These are phyloP conservation scores for Fonsecaea pedrosoi DNA, from an alignment of 2,329 filamentous ascomycete species.

Conservation along the genomic window DNA sequence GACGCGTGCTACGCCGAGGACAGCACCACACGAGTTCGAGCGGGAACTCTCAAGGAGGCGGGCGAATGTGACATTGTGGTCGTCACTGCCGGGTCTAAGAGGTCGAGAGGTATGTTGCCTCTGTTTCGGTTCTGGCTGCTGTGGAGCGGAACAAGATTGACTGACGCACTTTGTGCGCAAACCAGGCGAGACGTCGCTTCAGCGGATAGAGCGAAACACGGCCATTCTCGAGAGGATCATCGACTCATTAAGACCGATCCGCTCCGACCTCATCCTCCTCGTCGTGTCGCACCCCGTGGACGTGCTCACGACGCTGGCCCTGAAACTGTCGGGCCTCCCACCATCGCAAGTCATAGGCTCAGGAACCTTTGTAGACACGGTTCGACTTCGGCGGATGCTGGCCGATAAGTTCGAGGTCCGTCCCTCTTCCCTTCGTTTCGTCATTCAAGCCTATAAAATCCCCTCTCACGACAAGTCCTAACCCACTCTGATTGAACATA, in stretches of 20 bases:
- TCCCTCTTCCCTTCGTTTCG: neutral
- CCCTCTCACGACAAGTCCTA: neutral
- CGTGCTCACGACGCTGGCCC: constrained; percentile 59
- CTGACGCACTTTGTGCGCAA: neutral
- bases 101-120: neutral
- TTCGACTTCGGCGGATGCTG: constrained; percentile 46
- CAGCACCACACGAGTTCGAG: constrained; percentile 30
- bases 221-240: constrained; percentile 56
- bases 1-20: constrained; percentile 54
- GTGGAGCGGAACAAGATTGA: neutral
- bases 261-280: constrained; percentile 52
- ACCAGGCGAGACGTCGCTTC: constrained; percentile 53
- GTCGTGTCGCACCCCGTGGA: constrained; percentile 64
- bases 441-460: no score
- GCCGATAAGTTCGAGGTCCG: constrained; percentile 10
- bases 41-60: neutral
- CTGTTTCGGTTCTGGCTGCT: neutral
- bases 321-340: constrained; percentile 56
- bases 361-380: constrained; percentile 61
- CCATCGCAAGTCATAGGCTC: constrained; percentile 58
- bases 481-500: neutral
- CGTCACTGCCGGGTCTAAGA: constrained; percentile 1
- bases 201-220: constrained; percentile 56
- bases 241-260: constrained; percentile 56
- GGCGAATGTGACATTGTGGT: constrained; percentile 4